Evolutionary conservation across 768 basidiomycete genomes (phyloP).

Genomic region (Pulveroboletus sp.): DNA sequence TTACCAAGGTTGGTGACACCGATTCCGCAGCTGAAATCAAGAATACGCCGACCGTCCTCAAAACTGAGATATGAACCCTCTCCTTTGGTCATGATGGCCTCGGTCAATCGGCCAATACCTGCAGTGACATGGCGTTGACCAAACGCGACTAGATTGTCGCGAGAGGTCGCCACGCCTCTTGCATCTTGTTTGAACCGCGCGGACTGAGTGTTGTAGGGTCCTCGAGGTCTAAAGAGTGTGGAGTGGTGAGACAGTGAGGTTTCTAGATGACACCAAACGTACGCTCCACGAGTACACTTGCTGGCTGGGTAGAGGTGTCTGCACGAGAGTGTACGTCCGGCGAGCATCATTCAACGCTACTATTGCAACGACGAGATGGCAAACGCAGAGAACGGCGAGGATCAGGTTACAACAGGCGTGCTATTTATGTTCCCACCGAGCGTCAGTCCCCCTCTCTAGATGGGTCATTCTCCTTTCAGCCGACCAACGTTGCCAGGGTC

Average conservation of each 20-base stretch:
- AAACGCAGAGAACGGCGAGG: background rate
- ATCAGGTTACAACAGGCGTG: background rate
- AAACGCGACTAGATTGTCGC: conserved; percentile 28
- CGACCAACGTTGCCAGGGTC: background rate
- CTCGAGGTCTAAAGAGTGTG: conserved; percentile 2
- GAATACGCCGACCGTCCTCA: conserved; percentile 63
- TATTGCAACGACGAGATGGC: background rate
- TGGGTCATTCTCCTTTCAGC: too few species aligned
- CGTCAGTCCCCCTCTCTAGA: too few species aligned
- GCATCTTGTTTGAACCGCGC: background rate
- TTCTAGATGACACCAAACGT: conserved; percentile 5
- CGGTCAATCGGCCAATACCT: conserved; percentile 38
- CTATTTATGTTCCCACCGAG: background rate
- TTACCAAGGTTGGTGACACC: conserved; percentile 81
- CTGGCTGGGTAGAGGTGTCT: background rate
- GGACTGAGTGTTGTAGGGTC: background rate
- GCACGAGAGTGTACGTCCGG: conserved; percentile 6
- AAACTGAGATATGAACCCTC: conserved; percentile 70
- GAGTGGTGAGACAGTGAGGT: background rate
- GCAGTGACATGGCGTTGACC: conserved; percentile 43
- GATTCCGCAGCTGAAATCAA: conserved; percentile 88
- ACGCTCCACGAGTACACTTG: conserved; percentile 5
- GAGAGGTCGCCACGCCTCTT: conserved; percentile 21
- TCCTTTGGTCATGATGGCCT: conserved; percentile 61
- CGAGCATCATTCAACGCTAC: conserved; percentile 3